Conservation (phyloP, 768 basidiomycete species). For the Termitomyces sp. region DNA sequence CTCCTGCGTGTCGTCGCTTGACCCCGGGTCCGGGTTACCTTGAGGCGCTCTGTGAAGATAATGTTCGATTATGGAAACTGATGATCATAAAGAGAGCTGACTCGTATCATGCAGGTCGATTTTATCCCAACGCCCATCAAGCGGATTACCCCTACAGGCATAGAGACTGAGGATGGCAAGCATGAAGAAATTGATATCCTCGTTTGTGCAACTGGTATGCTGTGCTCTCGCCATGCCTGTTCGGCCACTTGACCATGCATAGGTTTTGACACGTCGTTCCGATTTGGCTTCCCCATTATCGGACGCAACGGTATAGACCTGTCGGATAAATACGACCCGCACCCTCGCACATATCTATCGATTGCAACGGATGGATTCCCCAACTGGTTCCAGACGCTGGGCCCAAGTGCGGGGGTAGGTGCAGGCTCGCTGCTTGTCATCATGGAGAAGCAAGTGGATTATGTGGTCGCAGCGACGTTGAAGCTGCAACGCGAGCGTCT, state of each 20-base stretch:
- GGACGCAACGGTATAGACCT: slow-evolving; percentile 52
- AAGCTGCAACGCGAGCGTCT: slow-evolving; percentile 64
- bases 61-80: slow-evolving; percentile 32
- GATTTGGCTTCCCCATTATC: slow-evolving; percentile 47
- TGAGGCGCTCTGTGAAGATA: slow-evolving; percentile 60
- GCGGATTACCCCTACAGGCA: slow-evolving; percentile 49
- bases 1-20: slow-evolving; percentile 57
- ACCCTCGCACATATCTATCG: slow-evolving; percentile 57
- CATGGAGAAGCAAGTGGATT: slow-evolving; percentile 56
- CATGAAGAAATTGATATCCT: slow-evolving; percentile 56
- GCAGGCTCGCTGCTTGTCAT: slow-evolving; percentile 53
- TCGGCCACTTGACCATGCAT: background rate
- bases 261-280: slow-evolving; percentile 54
- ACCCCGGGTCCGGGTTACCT: slow-evolving; percentile 70
- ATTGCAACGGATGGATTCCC: slow-evolving; percentile 63
- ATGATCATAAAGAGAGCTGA: background rate
- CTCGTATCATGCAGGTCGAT: slow-evolving; percentile 37
- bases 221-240: background rate
- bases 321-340: slow-evolving; percentile 50
- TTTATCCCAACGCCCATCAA: slow-evolving; percentile 51
- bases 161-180: slow-evolving; percentile 54
- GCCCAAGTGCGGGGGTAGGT: slow-evolving; percentile 56
- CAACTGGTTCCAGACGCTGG: slow-evolving; percentile 59
- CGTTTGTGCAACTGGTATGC: slow-evolving; percentile 58
- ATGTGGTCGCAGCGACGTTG: slow-evolving; percentile 48